These are phyloP conservation scores for Gliomastix tumulicola DNA, from an alignment of 2,329 filamentous ascomycete species.

Conservation along the genomic window DNA sequence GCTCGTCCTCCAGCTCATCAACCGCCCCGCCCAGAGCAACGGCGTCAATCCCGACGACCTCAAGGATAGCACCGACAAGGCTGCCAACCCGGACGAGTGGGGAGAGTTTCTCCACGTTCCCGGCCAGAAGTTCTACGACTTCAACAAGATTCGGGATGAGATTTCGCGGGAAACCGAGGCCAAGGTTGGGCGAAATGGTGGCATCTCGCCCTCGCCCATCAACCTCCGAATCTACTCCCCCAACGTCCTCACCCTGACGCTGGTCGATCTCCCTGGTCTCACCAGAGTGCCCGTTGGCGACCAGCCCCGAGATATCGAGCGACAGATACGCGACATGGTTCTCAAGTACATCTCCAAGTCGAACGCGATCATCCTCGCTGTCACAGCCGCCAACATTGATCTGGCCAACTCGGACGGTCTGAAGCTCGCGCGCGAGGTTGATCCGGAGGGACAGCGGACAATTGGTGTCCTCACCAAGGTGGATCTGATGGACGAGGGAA, in stretches of 20 bases:
- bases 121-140: constrained; percentile 95
- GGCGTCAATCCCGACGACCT: constrained; percentile 63
- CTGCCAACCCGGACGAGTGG: constrained; percentile 92
- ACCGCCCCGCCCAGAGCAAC: constrained; percentile 71
- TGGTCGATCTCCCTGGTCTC: constrained; percentile 92
- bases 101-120: constrained; percentile 98
- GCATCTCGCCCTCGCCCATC: constrained; percentile 94
- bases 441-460: constrained; percentile 93
- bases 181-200: constrained; percentile 92
- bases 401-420: constrained; percentile 97
- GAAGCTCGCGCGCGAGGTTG: constrained; percentile 93
- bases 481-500: constrained; percentile 97
- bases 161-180: constrained; percentile 94
- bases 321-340: constrained; percentile 96
- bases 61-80: constrained; percentile 66
- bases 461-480: constrained; percentile 99
- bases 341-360: constrained; percentile 98
- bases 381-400: constrained; percentile 95
- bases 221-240: constrained; percentile 98
- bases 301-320: constrained; percentile 93
- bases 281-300: constrained; percentile 97
- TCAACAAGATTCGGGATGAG: constrained; percentile 96
- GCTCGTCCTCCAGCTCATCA: constrained; percentile 96
- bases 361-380: constrained; percentile 94
- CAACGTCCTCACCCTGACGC: constrained; percentile 91